Conservation (phyloP, 768 basidiomycete species). For the Podaxis sp. region DNA sequence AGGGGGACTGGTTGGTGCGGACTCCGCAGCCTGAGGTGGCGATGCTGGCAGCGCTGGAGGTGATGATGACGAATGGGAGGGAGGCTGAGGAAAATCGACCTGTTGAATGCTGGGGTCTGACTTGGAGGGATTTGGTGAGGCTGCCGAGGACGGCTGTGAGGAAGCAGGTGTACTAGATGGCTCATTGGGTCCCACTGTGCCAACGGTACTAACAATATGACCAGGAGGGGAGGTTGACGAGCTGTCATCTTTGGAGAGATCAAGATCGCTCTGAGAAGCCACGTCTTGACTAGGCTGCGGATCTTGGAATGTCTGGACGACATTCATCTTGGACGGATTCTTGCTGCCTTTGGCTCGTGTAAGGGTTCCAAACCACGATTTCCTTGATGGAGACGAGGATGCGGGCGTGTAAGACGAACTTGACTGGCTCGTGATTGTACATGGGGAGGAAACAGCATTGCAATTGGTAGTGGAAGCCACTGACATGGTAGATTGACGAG, state of each 20-base stretch:
- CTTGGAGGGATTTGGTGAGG: background rate
- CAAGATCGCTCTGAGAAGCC: background rate
- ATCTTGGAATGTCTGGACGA: background rate
- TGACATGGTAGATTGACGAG: background rate
- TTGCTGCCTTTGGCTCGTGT: background rate
- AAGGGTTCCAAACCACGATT: conserved; percentile 6
- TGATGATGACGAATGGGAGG: background rate
- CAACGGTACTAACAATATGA: background rate
- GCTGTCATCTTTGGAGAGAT: background rate
- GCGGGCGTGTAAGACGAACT: background rate
- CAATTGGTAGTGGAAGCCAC: background rate
- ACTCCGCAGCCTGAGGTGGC: background rate
- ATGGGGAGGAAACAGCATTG: background rate
- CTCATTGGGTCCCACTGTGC: background rate
- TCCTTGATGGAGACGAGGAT: background rate
- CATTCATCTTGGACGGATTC: background rate
- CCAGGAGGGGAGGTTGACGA: background rate
- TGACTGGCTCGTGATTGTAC: background rate
- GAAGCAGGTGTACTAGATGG: background rate
- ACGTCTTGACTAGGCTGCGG: background rate
- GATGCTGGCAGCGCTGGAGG: background rate
- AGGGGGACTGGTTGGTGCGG: background rate
- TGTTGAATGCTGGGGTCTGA: background rate
- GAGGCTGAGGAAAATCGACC: background rate
- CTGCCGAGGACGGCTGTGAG: background rate